Conservation (phyloP, 495 filamentous ascomycete genomes). For the Podospora bellae-mahoneyi region DNA sequence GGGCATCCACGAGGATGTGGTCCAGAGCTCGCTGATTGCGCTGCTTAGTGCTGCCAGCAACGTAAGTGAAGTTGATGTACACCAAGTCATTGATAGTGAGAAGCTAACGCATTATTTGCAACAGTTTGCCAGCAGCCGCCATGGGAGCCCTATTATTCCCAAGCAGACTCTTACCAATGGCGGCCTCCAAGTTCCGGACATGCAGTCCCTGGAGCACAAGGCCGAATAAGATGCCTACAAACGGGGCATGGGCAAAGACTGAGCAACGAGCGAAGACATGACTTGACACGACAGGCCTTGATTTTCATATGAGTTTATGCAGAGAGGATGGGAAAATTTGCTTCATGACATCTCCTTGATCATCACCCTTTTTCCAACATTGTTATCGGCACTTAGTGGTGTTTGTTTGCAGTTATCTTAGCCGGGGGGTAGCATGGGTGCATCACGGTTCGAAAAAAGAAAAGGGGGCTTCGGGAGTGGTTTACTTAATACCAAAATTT, state of each 20-base stretch:
- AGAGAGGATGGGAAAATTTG: constrained; percentile 7
- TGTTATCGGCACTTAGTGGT: background rate
- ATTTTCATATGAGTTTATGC: background rate
- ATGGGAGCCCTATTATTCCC: constrained; percentile 52
- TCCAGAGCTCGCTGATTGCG: constrained; percentile 87
- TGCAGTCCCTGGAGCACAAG: constrained; percentile 45
- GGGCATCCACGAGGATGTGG: constrained; percentile 91
- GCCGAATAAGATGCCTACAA: constrained; percentile 41
- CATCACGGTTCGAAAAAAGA: background rate
- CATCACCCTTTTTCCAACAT: background rate
- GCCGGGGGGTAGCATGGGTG: background rate
- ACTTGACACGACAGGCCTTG: background rate
- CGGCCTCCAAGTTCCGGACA: constrained; percentile 28
- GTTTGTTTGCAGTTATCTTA: background rate
- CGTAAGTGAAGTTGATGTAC: constrained; percentile 52
- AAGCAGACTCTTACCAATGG: constrained; percentile 39
- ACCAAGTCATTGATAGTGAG: background rate
- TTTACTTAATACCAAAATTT: background rate
- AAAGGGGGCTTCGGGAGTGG: background rate
- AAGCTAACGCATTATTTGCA: background rate
- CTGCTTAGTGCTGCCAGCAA: constrained; percentile 84
- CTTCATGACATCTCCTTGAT: background rate
- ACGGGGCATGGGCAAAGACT: constrained; percentile 21
- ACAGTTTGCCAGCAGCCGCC: constrained; percentile 57
- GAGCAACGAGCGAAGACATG: background rate